Base-by-base conservation (phyloP, 2,329 filamentous ascomycete genomes). In the Elsinoe perseae region DNA sequence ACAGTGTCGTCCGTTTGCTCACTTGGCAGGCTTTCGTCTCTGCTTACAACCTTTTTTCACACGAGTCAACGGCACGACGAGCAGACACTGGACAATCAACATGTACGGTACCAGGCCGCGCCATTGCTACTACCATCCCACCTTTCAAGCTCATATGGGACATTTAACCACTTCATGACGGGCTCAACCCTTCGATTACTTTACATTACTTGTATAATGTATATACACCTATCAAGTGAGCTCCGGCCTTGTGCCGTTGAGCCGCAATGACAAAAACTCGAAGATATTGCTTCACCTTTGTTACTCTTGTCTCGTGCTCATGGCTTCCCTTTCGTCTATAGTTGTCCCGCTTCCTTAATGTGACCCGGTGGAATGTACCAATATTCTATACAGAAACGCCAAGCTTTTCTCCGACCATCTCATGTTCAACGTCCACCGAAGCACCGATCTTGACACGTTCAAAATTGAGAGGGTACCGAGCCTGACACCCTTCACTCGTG, bases 181-280 rank as follows among this genome's bases (percentile, higher is more conserved):
- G 25, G 14, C 16, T 38, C 10, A 20, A 9, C 16, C n/a, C 48
- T 30, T 28, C 25, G 14, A 28, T 52, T 18, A 16, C 48, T 52
- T 52, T 18, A 34, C 48, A 21, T 50, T 50, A 50, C 28, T 52
- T 52, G 48, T 52, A 52, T 52, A 52, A 52, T 52, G 48, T 52
- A 52, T 52, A 52, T 38, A 52, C n/a, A n/a, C 18, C 16, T 32
- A 28, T 6, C 12, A 36, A 18, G 48, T 30, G 48, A 52, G 48
- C 48, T 52, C 48, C 48, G 48, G 28, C 30, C 20, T 38, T 38
- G 28, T 25, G 30, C 48, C 48, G 48, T 52, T n/a, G 48, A 52
- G 48, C 48, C 36, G 48, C 48, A 38, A 52, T 36, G 18, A 38
- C 30, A 32, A 52, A 38, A 52, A 27, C 32, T 50, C 25, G 32